phyloP scores from a whole-genome alignment of 768 basidiomycete genomes.

The Leccinum aurantiacum region DNA sequence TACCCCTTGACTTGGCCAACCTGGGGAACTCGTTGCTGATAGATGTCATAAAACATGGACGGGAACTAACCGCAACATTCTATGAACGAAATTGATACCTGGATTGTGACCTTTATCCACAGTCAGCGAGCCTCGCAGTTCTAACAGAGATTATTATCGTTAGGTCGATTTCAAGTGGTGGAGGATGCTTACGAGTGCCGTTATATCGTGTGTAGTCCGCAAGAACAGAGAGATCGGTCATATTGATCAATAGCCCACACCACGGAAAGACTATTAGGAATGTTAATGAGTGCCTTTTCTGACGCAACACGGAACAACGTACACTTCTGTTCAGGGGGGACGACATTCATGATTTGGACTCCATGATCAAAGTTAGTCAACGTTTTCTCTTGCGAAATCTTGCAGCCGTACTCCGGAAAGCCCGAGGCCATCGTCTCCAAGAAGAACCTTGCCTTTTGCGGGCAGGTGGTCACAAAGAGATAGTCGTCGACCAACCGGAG shows the following conservation, averaged over 20 bases:
- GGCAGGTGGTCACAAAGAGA: constrained; percentile 75
- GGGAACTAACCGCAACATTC: constrained; percentile 70
- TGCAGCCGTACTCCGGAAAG: constrained; percentile 93
- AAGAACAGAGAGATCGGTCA: constrained; percentile 70
- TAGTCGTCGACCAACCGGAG: constrained; percentile 95
- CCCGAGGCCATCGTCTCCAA: constrained; percentile 76
- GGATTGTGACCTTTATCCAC: constrained; percentile 65
- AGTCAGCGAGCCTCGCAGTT: constrained; percentile 65
- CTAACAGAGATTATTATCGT: constrained; percentile 38
- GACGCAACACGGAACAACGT: constrained; percentile 7
- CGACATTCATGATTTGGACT: constrained; percentile 51
- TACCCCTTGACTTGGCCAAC: constrained; percentile 68
- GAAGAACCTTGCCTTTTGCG: constrained; percentile 61
- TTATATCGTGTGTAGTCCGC: constrained; percentile 75
- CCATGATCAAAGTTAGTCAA: constrained; percentile 80
- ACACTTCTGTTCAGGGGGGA: constrained; percentile 46
- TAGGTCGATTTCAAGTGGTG: background rate
- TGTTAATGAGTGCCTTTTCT: background rate
- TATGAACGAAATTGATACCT: constrained; percentile 62
- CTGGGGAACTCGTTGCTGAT: constrained; percentile 38
- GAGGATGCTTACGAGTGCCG: constrained; percentile 48
- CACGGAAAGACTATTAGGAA: constrained; percentile 77
- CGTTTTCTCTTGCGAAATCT: constrained; percentile 86
- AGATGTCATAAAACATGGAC: background rate
- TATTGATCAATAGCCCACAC: constrained; percentile 87